These are phyloP conservation scores for Cardamine resedifolia DNA, from an alignment of 345 rosid species.

Conservation along the genomic window DNA sequence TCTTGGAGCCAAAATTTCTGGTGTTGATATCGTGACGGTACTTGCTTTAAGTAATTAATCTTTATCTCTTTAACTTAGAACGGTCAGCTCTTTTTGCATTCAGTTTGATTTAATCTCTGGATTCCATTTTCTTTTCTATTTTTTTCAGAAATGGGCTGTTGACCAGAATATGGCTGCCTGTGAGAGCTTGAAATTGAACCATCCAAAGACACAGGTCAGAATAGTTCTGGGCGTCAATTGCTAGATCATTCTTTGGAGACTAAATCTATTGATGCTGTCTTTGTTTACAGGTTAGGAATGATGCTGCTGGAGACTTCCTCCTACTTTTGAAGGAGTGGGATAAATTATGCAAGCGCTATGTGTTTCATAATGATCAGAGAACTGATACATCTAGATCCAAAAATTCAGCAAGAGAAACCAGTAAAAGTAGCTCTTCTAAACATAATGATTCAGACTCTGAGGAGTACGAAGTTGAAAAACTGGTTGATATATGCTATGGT, in stretches of 20 bases:
- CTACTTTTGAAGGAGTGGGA: constrained; percentile 83
- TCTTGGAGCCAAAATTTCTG: constrained; percentile 81
- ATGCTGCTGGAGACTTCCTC: constrained; percentile 82
- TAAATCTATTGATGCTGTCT: constrained; percentile 8
- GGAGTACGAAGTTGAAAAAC: constrained; percentile 70
- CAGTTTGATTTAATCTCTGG: constrained; percentile 11
- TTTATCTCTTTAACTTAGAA: constrained; percentile 22
- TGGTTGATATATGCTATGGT: constrained; percentile 84
- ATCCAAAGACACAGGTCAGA: constrained; percentile 74
- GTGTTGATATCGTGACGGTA: constrained; percentile 78
- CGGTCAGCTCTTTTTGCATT: constrained; percentile 11
- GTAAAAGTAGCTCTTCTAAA: constrained; percentile 35
- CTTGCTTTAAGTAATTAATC: constrained; percentile 34
- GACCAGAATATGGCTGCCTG: constrained; percentile 72
- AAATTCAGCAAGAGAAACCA: constrained; percentile 27
- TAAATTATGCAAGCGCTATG: constrained; percentile 67
- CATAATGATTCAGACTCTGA: constrained; percentile 44
- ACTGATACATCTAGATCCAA: constrained; percentile 28
- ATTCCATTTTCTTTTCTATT: constrained; percentile 27
- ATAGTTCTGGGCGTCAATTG: constrained; percentile 3
- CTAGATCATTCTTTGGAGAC: constrained; percentile 22
- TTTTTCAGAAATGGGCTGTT: constrained; percentile 82
- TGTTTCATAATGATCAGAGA: constrained; percentile 25
- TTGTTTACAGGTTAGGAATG: constrained; percentile 73
- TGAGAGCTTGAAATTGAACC: constrained; percentile 82